Evolutionary conservation across 2,329 filamentous ascomycete species (phyloP).

Genomic region (Trichoderma sp.): DNA sequence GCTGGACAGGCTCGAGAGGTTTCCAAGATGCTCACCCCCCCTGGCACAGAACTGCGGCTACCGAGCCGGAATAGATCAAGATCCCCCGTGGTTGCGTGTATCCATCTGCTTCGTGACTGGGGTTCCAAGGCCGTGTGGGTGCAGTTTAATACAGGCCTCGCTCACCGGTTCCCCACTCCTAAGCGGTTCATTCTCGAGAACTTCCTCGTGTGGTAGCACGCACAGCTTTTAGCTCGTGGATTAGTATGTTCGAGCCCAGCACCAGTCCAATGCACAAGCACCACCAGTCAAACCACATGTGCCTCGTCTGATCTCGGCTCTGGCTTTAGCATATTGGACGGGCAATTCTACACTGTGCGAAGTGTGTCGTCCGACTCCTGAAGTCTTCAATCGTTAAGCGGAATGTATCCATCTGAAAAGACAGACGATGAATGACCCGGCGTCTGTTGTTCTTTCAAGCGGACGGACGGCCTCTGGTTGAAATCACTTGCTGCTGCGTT

Average conservation of each 20-base stretch:
- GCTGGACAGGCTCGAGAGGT: not conserved
- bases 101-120: not conserved
- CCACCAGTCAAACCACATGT: not conserved
- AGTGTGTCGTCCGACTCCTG: not conserved
- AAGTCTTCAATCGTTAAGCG: not conserved
- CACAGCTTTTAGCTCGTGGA: not conserved
- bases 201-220: constrained; percentile 19
- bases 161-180: constrained; percentile 27
- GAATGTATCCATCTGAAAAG: too few relatives aligned
- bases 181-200: constrained; percentile 12
- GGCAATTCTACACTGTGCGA: not conserved
- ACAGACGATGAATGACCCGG: not conserved
- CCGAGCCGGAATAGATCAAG: constrained; percentile 9
- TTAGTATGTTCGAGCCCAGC: not conserved
- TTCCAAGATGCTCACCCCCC: constrained; percentile 6
- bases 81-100: not conserved
- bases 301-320: not conserved
- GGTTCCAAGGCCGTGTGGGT: not conserved
- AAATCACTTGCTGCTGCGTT: not conserved
- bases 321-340: not conserved
- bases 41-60: constrained; percentile 20
- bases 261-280: not conserved
- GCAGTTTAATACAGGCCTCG: constrained; percentile 19
- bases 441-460: not conserved
- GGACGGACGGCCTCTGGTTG: not conserved